Base-by-base conservation (phyloP, 148 eudicot genomes). In the Simmondsia chinensis region DNA sequence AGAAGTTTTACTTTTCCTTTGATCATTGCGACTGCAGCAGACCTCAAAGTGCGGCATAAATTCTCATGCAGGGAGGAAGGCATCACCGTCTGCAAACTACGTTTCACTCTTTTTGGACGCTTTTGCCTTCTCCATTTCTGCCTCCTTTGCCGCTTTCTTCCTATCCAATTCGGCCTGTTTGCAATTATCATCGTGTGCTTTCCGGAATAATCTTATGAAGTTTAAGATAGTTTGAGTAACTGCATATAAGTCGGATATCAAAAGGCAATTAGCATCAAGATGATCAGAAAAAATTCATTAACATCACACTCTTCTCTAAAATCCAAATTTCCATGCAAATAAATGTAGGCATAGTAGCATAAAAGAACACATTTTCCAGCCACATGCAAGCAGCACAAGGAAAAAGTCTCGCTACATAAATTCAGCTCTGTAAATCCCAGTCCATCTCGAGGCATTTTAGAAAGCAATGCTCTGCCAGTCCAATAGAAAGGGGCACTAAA, bases 171-270 rank as follows among this genome's bases (percentile, higher is more conserved):
- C 96, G 17, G 79, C 94, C 59, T 77, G 89, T 65, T 87, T 87
- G 46, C 56, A 57, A 46, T 87, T 87, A 69, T 87, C 96, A 16
- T 87, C 89, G 36, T 87, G 96, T 24, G 88, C 85, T 70, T 80
- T 87, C 29, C 75, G 70, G 60, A 77, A 83, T 63, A 77, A 36
- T 65, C 76, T 76, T 73, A 66, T 80, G 69, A 87, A 87, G 76
- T 83, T 87, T 58, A 75, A 60, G 41, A 87, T 68, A 55, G 94
- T 87, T 44, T 61, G 73, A 22, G 79, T 77, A 52, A 83, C 96
- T 87, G 94, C 76, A 66, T 27, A n/a, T 25, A 28, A 21, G 22
- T 15, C 13, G 15, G 35, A 29, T 22, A 23, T 5, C 44, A 61
- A 26, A 21, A 52, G 5, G 13, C 23, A 5, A 24, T 48, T 9